These are phyloP conservation scores for Populus tomentosa DNA, from an alignment of 441 rosid species.

Conservation along the genomic window DNA sequence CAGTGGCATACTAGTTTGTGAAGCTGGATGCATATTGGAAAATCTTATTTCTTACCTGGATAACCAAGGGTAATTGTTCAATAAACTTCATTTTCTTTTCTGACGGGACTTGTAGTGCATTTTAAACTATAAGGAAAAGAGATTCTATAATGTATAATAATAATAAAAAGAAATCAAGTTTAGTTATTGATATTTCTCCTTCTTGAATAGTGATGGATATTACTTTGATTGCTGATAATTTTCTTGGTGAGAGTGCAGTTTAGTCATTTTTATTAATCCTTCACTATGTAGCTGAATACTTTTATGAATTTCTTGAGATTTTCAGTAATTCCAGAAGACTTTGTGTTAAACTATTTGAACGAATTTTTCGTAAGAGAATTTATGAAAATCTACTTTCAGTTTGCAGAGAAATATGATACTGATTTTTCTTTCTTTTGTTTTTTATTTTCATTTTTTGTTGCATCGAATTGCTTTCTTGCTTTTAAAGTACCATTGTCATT, in stretches of 20 bases:
- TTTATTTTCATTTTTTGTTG: too few relatives aligned
- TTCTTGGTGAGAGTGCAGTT: not conserved
- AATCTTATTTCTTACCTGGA: conserved; percentile 73
- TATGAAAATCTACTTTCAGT: not conserved
- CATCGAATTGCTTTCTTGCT: not conserved
- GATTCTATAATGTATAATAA: not conserved
- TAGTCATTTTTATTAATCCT: not conserved
- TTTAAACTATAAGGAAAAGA: not conserved
- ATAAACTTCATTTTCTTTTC: not conserved
- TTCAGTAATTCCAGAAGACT: not conserved
- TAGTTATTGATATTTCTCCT: not conserved
- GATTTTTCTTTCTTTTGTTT: not conserved
- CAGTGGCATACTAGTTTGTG: conserved; percentile 86
- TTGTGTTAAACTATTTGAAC: not conserved
- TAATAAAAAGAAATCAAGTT: not conserved
- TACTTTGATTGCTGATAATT: not conserved
- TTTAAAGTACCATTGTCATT: not conserved
- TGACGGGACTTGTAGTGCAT: conserved; percentile 1
- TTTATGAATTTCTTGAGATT: not conserved
- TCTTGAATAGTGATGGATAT: not conserved
- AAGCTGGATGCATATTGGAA: conserved; percentile 98
- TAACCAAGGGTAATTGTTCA: conserved; percentile 58
- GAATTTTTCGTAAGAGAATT: not conserved
- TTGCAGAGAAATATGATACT: not conserved
- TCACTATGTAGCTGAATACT: not conserved